These are phyloP conservation scores for Nemania sp. DNA, from an alignment of 2,329 filamentous ascomycete genomes.

Conservation along the genomic window DNA sequence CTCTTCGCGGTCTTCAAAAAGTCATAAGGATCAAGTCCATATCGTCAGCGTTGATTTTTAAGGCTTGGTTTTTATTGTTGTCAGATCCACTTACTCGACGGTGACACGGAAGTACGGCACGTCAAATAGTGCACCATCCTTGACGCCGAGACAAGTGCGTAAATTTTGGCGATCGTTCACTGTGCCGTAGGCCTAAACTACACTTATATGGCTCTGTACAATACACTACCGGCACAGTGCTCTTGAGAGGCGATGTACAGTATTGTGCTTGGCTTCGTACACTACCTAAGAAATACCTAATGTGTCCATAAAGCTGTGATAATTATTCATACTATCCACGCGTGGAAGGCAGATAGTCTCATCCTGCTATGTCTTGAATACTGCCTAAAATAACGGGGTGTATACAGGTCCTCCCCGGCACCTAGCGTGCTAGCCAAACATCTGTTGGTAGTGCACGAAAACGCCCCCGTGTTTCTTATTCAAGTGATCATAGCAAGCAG, in stretches of 20 bases:
- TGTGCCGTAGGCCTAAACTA: not conserved
- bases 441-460: constrained; percentile 14
- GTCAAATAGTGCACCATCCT: not conserved
- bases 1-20: not conserved
- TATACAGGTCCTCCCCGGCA: too few relatives aligned
- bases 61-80: constrained; percentile 15
- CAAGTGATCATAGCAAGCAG: constrained; percentile 48
- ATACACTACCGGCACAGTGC: too few relatives aligned
- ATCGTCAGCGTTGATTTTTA: constrained; percentile 6
- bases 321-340: too few relatives aligned
- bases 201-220: too few relatives aligned
- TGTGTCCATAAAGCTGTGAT: too few relatives aligned
- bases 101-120: constrained; percentile 28
- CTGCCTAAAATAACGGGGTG: too few relatives aligned
- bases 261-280: too few relatives aligned
- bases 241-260: too few relatives aligned
- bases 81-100: constrained; percentile 13
- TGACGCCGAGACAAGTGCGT: constrained; percentile 10
- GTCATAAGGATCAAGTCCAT: not conserved
- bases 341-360: too few relatives aligned
- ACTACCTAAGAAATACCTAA: too few relatives aligned
- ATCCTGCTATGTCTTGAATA: too few relatives aligned
- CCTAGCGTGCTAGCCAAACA: not conserved
- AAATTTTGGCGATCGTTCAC: not conserved
- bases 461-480: not conserved